Evolutionary conservation across 2,329 filamentous ascomycete genomes (phyloP).

Genomic region (Leptographium galeiforme): DNA sequence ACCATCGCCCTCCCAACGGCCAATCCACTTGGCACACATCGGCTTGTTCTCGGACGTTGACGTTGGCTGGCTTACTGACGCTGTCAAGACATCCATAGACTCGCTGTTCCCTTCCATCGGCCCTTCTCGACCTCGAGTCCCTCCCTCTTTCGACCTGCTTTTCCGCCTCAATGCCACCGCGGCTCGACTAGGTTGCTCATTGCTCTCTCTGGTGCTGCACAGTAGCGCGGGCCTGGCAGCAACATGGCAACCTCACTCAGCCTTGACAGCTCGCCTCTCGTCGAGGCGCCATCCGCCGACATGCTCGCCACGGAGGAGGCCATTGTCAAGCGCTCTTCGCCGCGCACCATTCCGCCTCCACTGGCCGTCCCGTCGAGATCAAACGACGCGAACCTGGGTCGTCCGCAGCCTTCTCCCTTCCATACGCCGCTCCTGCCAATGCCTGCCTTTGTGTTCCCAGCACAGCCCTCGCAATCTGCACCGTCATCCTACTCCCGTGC

Average conservation of each 20-base stretch:
- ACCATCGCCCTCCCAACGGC: neutral
- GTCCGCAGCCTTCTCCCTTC: slow-evolving; percentile 17
- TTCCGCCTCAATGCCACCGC: slow-evolving; percentile 23
- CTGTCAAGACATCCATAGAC: neutral
- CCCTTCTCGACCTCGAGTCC: neutral
- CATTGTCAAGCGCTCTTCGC: slow-evolving; percentile 8
- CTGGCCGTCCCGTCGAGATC: slow-evolving; percentile 17
- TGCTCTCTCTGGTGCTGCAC: slow-evolving; percentile 28
- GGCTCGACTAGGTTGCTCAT: slow-evolving; percentile 24
- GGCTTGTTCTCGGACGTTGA: no score
- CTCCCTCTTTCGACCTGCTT: neutral
- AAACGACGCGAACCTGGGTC: slow-evolving; percentile 8
- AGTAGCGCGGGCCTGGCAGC: slow-evolving; percentile 25
- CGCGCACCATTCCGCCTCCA: slow-evolving; percentile 13
- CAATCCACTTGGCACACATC: no score
- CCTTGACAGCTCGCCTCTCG: slow-evolving; percentile 1
- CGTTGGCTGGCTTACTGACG: neutral
- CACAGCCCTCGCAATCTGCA: slow-evolving; percentile 30
- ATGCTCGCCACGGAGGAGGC: slow-evolving; percentile 7
- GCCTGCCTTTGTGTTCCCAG: slow-evolving; percentile 52
- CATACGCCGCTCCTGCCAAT: slow-evolving; percentile 37
- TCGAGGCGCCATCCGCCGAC: neutral
- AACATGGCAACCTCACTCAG: slow-evolving; percentile 20
- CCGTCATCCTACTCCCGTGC: slow-evolving; percentile 34
- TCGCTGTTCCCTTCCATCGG: neutral